These are phyloP conservation scores for Schrenkiella parvula DNA, from an alignment of 345 rosid genomes.

Conservation along the genomic window DNA sequence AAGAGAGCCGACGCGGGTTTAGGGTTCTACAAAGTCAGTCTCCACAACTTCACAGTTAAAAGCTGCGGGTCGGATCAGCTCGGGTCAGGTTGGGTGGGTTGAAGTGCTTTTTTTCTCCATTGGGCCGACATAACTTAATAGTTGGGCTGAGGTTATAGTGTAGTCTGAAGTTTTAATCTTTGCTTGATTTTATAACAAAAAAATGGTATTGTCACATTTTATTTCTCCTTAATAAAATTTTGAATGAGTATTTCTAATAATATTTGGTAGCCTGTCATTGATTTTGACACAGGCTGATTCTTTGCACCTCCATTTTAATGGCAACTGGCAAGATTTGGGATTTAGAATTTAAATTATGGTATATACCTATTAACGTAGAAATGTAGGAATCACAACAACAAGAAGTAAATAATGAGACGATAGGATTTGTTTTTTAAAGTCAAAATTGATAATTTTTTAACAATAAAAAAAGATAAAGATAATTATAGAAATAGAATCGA, in stretches of 20 bases:
- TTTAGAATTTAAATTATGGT: not conserved
- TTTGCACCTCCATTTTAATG: not conserved
- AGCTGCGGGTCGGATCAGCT: slow-evolving; percentile 16
- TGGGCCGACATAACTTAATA: slow-evolving; percentile 17
- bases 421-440: too few relatives aligned
- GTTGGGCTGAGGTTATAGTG: slow-evolving; percentile 7
- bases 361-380: too few relatives aligned
- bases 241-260: not conserved
- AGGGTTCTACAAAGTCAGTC: slow-evolving; percentile 24
- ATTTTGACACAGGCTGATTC: slow-evolving; percentile 1
- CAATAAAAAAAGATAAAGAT: too few relatives aligned
- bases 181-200: not conserved
- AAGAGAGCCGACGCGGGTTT: slow-evolving; percentile 24
- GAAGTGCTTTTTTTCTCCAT: not conserved
- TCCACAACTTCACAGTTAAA: not conserved
- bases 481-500: too few relatives aligned
- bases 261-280: not conserved
- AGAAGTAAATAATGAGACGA: too few relatives aligned
- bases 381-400: too few relatives aligned
- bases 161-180: not conserved
- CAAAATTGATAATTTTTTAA: too few relatives aligned
- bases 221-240: not conserved
- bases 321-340: not conserved
- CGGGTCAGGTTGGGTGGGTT: not conserved
- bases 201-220: not conserved